Base-by-base conservation (phyloP, 2,329 filamentous ascomycete genomes). In the Fusarium graminum region DNA sequence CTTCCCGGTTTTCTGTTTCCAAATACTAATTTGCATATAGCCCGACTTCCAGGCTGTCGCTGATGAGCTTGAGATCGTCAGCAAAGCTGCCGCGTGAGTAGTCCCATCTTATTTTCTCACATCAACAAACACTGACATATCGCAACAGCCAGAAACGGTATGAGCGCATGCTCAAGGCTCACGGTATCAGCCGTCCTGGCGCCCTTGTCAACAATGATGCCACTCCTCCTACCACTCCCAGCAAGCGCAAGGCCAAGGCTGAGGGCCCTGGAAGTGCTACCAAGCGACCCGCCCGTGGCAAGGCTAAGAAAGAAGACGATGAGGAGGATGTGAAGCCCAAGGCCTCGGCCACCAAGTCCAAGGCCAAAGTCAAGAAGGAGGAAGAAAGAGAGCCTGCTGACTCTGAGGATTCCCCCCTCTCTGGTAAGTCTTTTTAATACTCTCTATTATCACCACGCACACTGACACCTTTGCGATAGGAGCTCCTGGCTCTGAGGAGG, bases 51-150 rank as follows among this genome's bases (percentile, higher is more conserved):
- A 76, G 7, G 81, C 83, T 46, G 90, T 92, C n/a, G 87, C 88
- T 12, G 78, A 81, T 16, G 88, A 91, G 69, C 86, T 88, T 40
- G 78, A 76, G 22, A 90, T 92, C 36, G 82, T 89, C 32, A 82
- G 79, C 75, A 90, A 90, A 77, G 88, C 85, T 14, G 90, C 90
- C 22, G 90, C 89, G 90, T 92, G 83, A 83, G 89, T 85, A 17
- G 26, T 40, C 25, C 8, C 7, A 3, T 42, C 14, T 14, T 17
- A 19, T 29, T 28, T 26, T 7, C 14, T 3, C 10, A 12, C 10
- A 14, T 22, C 22, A 26, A 3, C 34, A 40, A 32, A 44, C 42
- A 34, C 40, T 56, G 28, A 58, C 44, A 19, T 46, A 25, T 36
- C 30, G 8, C 17, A 56, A 61, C 71, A 91, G 89, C 2, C 85